phyloP scores from a whole-genome alignment of 192 early-diverging fungal species.

The Allomyces javanicus region DNA sequence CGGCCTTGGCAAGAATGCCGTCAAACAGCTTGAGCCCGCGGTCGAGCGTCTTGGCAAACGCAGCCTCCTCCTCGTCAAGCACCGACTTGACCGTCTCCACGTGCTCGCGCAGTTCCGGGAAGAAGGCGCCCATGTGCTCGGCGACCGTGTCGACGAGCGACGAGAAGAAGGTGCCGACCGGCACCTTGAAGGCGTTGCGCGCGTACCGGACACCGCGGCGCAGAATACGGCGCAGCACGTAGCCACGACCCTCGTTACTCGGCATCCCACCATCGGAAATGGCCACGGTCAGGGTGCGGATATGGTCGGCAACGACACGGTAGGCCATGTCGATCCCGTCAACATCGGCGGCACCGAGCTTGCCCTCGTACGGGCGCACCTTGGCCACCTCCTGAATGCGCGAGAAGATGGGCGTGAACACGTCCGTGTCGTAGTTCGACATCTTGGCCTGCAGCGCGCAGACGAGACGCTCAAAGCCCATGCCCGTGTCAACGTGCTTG shows the following conservation, averaged over 20 bases:
- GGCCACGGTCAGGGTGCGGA: conserved; percentile 87
- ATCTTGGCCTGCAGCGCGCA: conserved; percentile 82
- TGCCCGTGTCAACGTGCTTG: conserved; percentile 95
- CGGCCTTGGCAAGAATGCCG: conserved; percentile 32
- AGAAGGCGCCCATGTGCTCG: conserved; percentile 72
- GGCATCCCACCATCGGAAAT: conserved; percentile 92
- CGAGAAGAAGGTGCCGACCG: conserved; percentile 85
- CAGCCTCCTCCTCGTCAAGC: conserved; percentile 84
- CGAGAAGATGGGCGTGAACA: conserved; percentile 61
- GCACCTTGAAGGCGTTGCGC: conserved; percentile 71
- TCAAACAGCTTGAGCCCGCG: conserved; percentile 90
- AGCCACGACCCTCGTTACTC: conserved; percentile 94
- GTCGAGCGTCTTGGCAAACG: conserved; percentile 90
- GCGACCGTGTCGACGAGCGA: conserved; percentile 79
- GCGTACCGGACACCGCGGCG: conserved; percentile 86
- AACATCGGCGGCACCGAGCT: conserved; percentile 68
- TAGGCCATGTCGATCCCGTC: conserved; percentile 97
- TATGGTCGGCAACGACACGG: conserved; percentile 93
- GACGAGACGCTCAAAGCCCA: conserved; percentile 89
- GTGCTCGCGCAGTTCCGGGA: conserved; percentile 67
- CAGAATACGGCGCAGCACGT: conserved; percentile 89
- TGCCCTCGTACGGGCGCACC: conserved; percentile 63
- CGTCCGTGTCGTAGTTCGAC: conserved; percentile 97
- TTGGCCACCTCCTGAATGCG: conserved; percentile 73
- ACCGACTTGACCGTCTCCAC: conserved; percentile 80